Evolutionary conservation across 495 filamentous ascomycete species (phyloP).

Genomic region (Trichoderma asperelloides): DNA sequence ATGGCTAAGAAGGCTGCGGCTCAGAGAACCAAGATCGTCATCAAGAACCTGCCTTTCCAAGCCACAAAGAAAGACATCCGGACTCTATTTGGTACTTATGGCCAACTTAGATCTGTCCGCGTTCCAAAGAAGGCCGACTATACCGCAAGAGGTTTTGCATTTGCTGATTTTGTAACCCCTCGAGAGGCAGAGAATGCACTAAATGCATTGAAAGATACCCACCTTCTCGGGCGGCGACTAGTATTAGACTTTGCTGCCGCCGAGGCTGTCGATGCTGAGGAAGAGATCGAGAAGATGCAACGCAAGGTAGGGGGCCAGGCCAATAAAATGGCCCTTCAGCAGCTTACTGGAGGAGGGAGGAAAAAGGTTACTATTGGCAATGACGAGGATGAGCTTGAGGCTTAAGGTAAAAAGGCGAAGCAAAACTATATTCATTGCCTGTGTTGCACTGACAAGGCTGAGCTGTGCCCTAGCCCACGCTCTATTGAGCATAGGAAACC

Average conservation of each 20-base stretch:
- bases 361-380: conserved; percentile 80
- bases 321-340: conserved; percentile 79
- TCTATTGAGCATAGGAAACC: conserved; percentile 16
- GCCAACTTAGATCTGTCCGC: conserved; percentile 82
- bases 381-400: conserved; percentile 55
- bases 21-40: conserved; percentile 81
- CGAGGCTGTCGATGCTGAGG: conserved; percentile 83
- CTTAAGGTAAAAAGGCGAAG: conserved; percentile 1
- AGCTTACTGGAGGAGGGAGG: conserved; percentile 69
- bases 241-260: conserved; percentile 83
- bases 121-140: conserved; percentile 91
- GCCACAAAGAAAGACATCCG: conserved; percentile 85
- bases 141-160: conserved; percentile 83
- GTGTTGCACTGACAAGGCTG: conserved; percentile 2
- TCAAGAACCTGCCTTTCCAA: conserved; percentile 98
- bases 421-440: conserved; percentile 13
- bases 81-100: conserved; percentile 76
- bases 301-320: conserved; percentile 83
- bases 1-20: conserved; percentile 63
- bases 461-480: conserved; percentile 11
- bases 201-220: conserved; percentile 81
- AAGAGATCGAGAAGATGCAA: conserved; percentile 92
- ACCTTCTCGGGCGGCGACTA: conserved; percentile 80
- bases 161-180: conserved; percentile 88
- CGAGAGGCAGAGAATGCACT: conserved; percentile 91